A percentile compares a stretch with the other conserved stretches of the same genome.
phyloP scores from a whole-genome alignment of 176 grass and related monocot species.

The Avena atlantica region DNA sequence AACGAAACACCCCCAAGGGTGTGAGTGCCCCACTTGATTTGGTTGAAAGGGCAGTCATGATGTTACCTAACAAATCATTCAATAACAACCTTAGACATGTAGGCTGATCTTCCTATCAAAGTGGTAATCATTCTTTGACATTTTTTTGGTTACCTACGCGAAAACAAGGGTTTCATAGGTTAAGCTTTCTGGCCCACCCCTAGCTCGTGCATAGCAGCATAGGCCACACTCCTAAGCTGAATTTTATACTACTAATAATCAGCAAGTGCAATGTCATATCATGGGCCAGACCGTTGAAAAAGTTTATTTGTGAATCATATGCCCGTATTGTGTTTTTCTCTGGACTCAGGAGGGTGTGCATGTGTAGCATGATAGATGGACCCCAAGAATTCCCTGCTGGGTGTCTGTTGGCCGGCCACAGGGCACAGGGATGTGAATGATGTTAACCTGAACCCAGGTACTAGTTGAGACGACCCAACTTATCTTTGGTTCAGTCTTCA shows the following conservation, averaged over 20 bases:
- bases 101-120: slow-evolving; percentile 44
- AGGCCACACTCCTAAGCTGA: slow-evolving; percentile 12
- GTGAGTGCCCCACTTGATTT: slow-evolving; percentile 56
- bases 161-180: slow-evolving; percentile 37
- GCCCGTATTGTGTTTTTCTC: not conserved
- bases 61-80: slow-evolving; percentile 33
- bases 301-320: slow-evolving; percentile 22
- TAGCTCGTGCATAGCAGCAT: slow-evolving; percentile 31
- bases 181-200: slow-evolving; percentile 47
- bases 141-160: slow-evolving; percentile 31
- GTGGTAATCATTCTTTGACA: slow-evolving; percentile 45
- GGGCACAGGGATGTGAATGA: not conserved
- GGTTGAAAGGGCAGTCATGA: slow-evolving; percentile 42
- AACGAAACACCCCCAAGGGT: slow-evolving; percentile 31
- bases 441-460: slow-evolving; percentile 10
- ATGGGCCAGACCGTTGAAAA: slow-evolving; percentile 38
- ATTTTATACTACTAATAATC: slow-evolving; percentile 10
- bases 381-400: not conserved
- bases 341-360: not conserved
- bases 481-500: not conserved
- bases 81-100: slow-evolving; percentile 36
- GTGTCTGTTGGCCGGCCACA: slow-evolving; percentile 19
- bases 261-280: slow-evolving; percentile 25
- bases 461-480: slow-evolving; percentile 22
- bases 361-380: slow-evolving; percentile 20